Base-by-base conservation (phyloP, 1,284 basidiomycete species). In the Sanguinoderma infundibulare region DNA sequence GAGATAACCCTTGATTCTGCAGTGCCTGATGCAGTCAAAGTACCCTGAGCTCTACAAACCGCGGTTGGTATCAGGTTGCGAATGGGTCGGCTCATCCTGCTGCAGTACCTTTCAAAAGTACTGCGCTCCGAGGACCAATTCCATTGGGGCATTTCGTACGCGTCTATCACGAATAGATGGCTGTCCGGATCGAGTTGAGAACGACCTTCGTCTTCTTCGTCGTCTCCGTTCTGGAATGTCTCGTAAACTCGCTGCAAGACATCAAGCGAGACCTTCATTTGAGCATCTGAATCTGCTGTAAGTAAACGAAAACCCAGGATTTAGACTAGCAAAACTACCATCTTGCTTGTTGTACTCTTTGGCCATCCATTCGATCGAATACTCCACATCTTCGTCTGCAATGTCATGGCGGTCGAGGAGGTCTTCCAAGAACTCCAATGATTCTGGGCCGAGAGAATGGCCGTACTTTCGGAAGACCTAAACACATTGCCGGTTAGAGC, bases 111-210 rank as follows among this genome's bases (percentile, higher is more conserved):
- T 69, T 94, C 92, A 70, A 97, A 98, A 1, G 91, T 88, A 54
- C 90, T 90, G 62, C 94, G 81, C 68, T 96, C 90, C 24, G 83
- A 79, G 36, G 95, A 95, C 86, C 95, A 99, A 68, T 89, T 85
- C 86, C 95, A 93, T 9, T 89, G 79, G 0, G 97, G 97, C 94
- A 98, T 98, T 38, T 96, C 91, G 69, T 96, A 98, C 10, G 96
- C 90, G 73, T 98, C 89, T 36, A 98, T 81, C 60, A 98, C 82
- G 66, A 87, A 87, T 51, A 99, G 80, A 74, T 97, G 94, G 26
- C 86, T 87, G 50, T 96, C 91, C 7, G 94, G 89, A 66, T 98
- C 95, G 26, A 96, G 81, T 26, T 87, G 77, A 30, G 92, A 89
- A 40, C 84, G 82, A 61, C 79, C 78, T 36, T 82, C 83, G 24